Conservation (phyloP, 2,329 filamentous ascomycete species). For the Dactylellina parvicollis region DNA sequence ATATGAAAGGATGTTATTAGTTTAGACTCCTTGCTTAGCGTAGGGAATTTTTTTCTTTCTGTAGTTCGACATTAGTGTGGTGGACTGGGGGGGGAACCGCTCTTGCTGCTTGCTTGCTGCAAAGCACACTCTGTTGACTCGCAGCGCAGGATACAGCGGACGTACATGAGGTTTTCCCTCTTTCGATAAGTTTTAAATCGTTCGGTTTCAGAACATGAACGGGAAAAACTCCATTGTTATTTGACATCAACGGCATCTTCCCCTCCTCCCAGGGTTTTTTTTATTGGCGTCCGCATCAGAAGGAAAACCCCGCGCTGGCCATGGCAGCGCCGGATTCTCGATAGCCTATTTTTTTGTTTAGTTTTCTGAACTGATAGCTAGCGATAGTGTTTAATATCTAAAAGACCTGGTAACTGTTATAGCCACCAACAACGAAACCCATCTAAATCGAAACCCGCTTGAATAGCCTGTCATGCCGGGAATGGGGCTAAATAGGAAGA, state of each 20-base stretch:
- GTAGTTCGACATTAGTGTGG: conserved; percentile 51
- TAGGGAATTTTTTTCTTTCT: conserved; percentile 47
- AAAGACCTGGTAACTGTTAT: conserved; percentile 17
- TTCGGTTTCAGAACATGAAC: no score
- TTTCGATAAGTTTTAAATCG: neutral
- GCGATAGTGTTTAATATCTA: neutral
- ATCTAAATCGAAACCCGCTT: no score
- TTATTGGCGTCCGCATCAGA: no score
- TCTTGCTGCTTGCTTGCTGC: no score
- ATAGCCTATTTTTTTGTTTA: neutral
- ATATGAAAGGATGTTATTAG: conserved; percentile 53
- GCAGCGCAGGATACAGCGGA: conserved; percentile 36
- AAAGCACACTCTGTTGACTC: conserved; percentile 49
- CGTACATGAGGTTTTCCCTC: neutral
- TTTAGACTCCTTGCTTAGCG: conserved; percentile 52
- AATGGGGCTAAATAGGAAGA: conserved; percentile 54
- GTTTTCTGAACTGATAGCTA: neutral
- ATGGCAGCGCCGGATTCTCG: neutral
- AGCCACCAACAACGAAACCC: conserved; percentile 21
- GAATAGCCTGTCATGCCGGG: conserved; percentile 38
- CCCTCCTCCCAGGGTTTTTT: no score
- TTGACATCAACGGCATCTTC: no score
- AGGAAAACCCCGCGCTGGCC: neutral
- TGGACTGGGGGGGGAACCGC: conserved; percentile 18
- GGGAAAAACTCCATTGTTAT: no score